These are phyloP conservation scores for Globisporangium paddicum DNA, from an alignment of 352 stramenopile genomes.

Conservation along the genomic window DNA sequence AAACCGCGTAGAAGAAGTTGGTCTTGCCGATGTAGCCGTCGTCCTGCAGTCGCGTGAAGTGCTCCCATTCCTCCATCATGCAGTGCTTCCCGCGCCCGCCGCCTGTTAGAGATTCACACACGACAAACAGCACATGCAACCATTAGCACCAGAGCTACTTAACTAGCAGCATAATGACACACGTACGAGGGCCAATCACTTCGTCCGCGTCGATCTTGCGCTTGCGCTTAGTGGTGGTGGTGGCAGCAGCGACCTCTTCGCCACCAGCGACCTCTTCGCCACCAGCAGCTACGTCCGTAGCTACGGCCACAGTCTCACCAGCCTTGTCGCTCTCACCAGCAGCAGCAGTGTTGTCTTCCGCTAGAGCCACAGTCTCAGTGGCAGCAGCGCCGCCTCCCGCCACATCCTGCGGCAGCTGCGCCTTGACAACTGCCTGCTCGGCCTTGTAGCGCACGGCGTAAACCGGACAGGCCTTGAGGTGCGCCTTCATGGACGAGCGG, in stretches of 20 bases:
- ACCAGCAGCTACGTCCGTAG: slow-evolving; percentile 9
- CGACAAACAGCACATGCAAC: not conserved
- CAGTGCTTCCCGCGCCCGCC: slow-evolving; percentile 67
- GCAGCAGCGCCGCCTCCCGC: not conserved
- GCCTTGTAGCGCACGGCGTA: slow-evolving; percentile 65
- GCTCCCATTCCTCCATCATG: slow-evolving; percentile 81
- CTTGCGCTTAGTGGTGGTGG: slow-evolving; percentile 43
- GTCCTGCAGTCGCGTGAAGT: slow-evolving; percentile 70
- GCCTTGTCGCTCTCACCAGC: not conserved
- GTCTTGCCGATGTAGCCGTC: slow-evolving; percentile 81
- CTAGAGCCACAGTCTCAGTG: not conserved
- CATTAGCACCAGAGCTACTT: not conserved
- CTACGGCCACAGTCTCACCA: not conserved
- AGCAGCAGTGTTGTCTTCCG: not conserved
- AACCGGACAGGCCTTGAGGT: slow-evolving; percentile 69
- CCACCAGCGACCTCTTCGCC: slow-evolving; percentile 2
- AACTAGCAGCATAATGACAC: not conserved
- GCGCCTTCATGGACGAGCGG: slow-evolving; percentile 67
- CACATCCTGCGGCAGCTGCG: slow-evolving; percentile 14
- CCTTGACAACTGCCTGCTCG: slow-evolving; percentile 29
- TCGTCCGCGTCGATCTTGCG: slow-evolving; percentile 30
- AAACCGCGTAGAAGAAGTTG: slow-evolving; percentile 76
- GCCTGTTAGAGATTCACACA: too few relatives aligned
- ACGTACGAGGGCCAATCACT: slow-evolving; percentile 25
- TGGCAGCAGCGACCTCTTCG: not conserved